A percentile compares a stretch with the other conserved stretches of the same genome.
Conservation (phyloP, 2,329 filamentous ascomycete species). For the Verticillium alfalfae region DNA sequence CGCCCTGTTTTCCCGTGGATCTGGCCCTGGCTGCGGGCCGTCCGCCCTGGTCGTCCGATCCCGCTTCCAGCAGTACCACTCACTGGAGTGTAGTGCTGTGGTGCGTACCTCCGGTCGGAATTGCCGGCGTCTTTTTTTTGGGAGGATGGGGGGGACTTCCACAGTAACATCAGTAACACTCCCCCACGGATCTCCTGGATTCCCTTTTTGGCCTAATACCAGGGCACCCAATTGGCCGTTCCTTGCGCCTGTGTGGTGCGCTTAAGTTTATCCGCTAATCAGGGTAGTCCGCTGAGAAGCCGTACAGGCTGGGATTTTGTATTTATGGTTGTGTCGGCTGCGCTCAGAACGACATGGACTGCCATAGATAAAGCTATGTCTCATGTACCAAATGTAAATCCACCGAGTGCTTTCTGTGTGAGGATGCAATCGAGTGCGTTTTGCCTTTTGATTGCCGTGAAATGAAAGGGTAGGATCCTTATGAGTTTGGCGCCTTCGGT, state of each 20-base stretch:
- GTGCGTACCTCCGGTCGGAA: neutral
- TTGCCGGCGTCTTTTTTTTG: neutral
- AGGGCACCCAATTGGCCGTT: neutral
- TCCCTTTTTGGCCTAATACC: neutral
- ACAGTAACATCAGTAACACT: too few species aligned
- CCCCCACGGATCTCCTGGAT: neutral
- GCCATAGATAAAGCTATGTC: neutral
- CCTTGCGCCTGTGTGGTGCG: neutral
- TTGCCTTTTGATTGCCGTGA: too few species aligned
- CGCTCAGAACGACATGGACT: neutral
- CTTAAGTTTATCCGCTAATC: conserved; percentile 2
- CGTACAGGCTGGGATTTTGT: neutral
- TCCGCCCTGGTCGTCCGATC: neutral
- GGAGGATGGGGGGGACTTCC: too few species aligned
- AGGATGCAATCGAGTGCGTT: neutral
- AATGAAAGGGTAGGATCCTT: neutral
- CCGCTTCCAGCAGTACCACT: neutral
- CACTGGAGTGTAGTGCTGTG: too few species aligned
- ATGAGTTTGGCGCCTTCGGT: neutral
- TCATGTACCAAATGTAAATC: neutral
- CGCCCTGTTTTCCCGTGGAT: neutral
- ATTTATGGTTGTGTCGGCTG: neutral
- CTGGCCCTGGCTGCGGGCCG: neutral
- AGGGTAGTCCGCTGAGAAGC: neutral
- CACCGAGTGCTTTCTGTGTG: neutral